phyloP scores from a whole-genome alignment of 768 basidiomycete genomes.

The Leucocoprinus birnbaumii region DNA sequence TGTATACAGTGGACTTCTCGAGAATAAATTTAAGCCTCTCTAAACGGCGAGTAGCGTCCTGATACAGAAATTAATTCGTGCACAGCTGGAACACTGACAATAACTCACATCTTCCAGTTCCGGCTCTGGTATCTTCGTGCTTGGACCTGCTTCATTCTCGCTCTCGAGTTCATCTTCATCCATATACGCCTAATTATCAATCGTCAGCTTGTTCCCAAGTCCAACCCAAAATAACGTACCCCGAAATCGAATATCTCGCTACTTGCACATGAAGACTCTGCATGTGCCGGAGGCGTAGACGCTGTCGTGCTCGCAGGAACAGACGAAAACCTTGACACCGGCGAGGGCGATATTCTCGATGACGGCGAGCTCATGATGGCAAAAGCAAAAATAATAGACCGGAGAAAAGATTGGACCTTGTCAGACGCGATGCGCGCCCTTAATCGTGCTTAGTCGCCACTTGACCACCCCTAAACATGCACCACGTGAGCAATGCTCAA shows the following conservation, averaged over 20 bases:
- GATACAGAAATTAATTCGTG: neutral
- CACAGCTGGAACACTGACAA: neutral
- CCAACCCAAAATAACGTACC: neutral
- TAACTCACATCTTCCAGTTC: conserved; percentile 14
- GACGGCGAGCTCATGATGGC: conserved; percentile 20
- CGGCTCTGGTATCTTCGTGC: neutral
- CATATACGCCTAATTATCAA: neutral
- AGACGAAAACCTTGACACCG: conserved; percentile 14
- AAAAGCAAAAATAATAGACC: neutral
- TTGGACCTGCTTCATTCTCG: neutral
- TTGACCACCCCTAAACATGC: conserved; percentile 14
- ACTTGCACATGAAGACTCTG: conserved; percentile 23
- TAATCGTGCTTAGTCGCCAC: conserved; percentile 9
- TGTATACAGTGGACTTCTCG: conserved; percentile 75
- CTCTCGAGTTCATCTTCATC: neutral
- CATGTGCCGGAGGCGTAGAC: conserved; percentile 21
- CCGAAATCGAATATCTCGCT: conserved; percentile 19
- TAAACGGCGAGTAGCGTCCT: conserved; percentile 52
- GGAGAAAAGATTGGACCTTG: neutral
- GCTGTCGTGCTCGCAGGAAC: conserved; percentile 20
- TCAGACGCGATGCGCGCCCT: neutral
- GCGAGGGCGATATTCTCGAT: conserved; percentile 16
- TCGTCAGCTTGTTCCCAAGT: neutral
- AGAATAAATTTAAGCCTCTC: conserved; percentile 62
- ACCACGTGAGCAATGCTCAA: neutral